Base-by-base conservation (phyloP, 2,329 filamentous ascomycete species). In the Elsinoe arachidis region DNA sequence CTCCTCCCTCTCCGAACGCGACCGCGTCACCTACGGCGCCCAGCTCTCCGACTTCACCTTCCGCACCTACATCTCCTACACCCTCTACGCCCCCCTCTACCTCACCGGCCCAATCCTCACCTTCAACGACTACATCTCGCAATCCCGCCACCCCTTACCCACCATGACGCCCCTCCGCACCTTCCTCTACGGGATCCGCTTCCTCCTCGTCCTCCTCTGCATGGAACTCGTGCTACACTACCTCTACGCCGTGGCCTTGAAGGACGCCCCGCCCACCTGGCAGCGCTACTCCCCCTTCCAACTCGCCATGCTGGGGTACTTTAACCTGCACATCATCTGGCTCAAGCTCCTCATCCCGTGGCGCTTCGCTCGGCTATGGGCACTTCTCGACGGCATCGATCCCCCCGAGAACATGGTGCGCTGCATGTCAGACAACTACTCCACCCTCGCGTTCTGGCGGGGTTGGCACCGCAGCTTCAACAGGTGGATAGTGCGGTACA, bases 331-430 rank as follows among this genome's bases (percentile, higher is more conserved):
- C 74, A 84, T 96, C 68, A 95, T 99, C 70, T 99, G 95, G 95
- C 80, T 99, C 47, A 99, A 99, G 71, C 83, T 99, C 1, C 83
- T 99, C 3, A 83, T 99, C 6, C 93, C 93, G 0, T 99, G 92
- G 91, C 87, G 93, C n/a, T 86, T 97, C 70, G 97, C 97, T 81
- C 88, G 95, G 3, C 83, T 99, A n/a, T 99, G 93, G 93, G 80
- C 89, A 0, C 80, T 99, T 3, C 69, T 91, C 14, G 93, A 99
- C 69, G 89, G 88, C 60, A 83, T 99, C 64, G 93, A 99, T 68
- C 90, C 93, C 0, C 92, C 93, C 0, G 93, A 99, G 74, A 99
- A 99, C 74, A 96, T 99, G 90, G 82, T 96, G 56, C 88, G 93
- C 64, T 99, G 95, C 73, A 90, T 96, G 73, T 91, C 85, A 67